Evolutionary conservation across 129 eudicot species (phyloP).

Genomic region (Logfia minima): DNA sequence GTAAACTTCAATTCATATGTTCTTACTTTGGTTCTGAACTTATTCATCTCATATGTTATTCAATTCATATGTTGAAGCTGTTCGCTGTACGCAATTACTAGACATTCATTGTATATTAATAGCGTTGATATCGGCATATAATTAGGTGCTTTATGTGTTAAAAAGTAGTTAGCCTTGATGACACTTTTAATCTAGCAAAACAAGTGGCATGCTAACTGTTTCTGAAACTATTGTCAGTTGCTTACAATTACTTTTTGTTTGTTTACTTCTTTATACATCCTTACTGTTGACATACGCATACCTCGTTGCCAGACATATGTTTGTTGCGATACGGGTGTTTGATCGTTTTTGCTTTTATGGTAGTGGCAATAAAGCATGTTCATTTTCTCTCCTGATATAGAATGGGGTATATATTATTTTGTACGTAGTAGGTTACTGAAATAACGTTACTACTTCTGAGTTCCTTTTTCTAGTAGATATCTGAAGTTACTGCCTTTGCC

Average conservation of each 20-base stretch:
- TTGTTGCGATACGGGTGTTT: not conserved
- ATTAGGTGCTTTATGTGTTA: not conserved
- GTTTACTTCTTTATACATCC: not conserved
- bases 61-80: not conserved
- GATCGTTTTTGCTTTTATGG: not conserved
- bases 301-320: not conserved
- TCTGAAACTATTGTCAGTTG: not conserved
- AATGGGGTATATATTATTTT: too few species aligned
- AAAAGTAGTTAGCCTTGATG: not conserved
- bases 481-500: not conserved
- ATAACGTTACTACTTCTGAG: not conserved
- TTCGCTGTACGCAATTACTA: not conserved
- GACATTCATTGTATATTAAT: not conserved
- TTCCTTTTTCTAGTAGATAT: not conserved
- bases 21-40: not conserved
- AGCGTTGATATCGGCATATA: not conserved
- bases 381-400: not conserved
- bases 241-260: not conserved
- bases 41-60: not conserved
- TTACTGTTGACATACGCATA: not conserved
- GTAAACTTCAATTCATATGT: not conserved
- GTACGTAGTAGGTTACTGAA: too few species aligned
- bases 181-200: not conserved
- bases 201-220: not conserved
- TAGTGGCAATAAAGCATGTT: not conserved